phyloP scores from a whole-genome alignment of 2,329 filamentous ascomycete species.

The Alternaria sp. region DNA sequence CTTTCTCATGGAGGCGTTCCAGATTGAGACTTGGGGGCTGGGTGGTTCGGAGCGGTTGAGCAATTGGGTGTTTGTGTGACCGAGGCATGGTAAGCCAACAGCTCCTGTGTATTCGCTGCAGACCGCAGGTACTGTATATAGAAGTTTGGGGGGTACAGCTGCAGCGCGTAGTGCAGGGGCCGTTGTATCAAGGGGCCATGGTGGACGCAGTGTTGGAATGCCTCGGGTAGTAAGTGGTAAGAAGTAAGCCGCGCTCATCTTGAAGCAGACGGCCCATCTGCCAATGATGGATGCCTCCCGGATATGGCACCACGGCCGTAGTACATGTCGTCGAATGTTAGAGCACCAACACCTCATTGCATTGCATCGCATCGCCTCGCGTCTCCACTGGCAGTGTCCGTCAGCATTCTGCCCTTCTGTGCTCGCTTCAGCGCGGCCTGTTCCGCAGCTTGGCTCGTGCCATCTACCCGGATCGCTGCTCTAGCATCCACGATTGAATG shows the following conservation, averaged over 20 bases:
- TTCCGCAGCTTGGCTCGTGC: conserved; percentile 18
- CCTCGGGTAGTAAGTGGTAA: neutral
- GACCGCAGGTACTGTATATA: conserved; percentile 5
- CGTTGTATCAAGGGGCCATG: conserved; percentile 10
- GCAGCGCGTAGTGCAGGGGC: conserved; percentile 15
- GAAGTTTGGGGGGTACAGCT: conserved; percentile 11
- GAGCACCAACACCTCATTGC: conserved; percentile 4
- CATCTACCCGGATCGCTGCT: conserved; percentile 20
- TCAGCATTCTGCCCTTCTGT: conserved; percentile 3
- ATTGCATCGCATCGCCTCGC: conserved; percentile 1
- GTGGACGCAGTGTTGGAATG: conserved; percentile 1
- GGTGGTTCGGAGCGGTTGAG: neutral
- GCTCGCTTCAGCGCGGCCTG: conserved; percentile 14
- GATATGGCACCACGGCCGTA: conserved; percentile 5
- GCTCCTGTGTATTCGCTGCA: neutral
- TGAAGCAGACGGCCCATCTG: conserved; percentile 13
- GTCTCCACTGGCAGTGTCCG: conserved; percentile 1
- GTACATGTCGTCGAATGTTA: conserved; percentile 8
- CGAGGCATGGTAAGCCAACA: neutral
- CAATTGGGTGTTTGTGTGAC: neutral
- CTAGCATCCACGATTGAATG: conserved; percentile 16
- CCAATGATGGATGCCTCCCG: conserved; percentile 9
- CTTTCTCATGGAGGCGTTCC: conserved; percentile 3
- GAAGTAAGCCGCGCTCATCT: conserved; percentile 3
- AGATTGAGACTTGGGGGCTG: conserved; percentile 8